Percentiles rank a stretch among this genome's conserved stretches.
phyloP scores from a whole-genome alignment of 805 yeast genomes.

The Sugiyamaella floridensis region DNA sequence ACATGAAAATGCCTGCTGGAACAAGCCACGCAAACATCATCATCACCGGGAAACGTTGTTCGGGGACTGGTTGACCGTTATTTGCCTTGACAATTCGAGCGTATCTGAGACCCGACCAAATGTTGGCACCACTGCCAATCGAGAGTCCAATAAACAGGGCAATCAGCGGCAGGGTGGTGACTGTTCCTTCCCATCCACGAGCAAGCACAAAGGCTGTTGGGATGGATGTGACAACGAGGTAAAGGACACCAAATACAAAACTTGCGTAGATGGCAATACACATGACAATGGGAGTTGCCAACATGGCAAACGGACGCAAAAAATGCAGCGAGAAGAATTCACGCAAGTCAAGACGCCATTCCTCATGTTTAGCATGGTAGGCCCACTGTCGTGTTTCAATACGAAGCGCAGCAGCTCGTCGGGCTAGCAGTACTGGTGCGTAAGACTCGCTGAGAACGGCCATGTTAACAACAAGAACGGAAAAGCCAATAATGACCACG shows the following conservation, averaged over 20 bases:
- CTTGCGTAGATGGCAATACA: constrained; percentile 37
- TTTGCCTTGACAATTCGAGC: constrained; percentile 24
- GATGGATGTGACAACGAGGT: constrained; percentile 36
- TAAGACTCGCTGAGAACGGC: constrained; percentile 34
- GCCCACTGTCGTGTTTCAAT: constrained; percentile 72
- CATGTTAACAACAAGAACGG: constrained; percentile 34
- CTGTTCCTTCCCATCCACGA: constrained; percentile 31
- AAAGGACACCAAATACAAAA: constrained; percentile 40
- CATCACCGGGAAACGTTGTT: constrained; percentile 51
- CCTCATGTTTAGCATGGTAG: constrained; percentile 90
- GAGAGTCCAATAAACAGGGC: constrained; percentile 30
- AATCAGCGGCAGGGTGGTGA: constrained; percentile 29
- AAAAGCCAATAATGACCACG: constrained; percentile 38
- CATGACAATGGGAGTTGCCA: constrained; percentile 42
- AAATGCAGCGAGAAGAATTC: constrained; percentile 71
- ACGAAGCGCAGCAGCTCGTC: constrained; percentile 60
- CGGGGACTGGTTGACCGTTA: constrained; percentile 49
- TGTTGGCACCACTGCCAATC: constrained; percentile 29
- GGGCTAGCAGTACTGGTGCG: constrained; percentile 45
- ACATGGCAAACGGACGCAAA: constrained; percentile 73
- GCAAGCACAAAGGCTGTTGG: constrained; percentile 31
- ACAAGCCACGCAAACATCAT: constrained; percentile 41
- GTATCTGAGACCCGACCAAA: constrained; percentile 26
- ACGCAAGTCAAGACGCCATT: constrained; percentile 58
- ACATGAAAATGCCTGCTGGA: constrained; percentile 50